Evolutionary conservation across 805 yeast species (phyloP), one percentile per base, ranked within the genome.

Genomic region (Myxozyma neotropica): DNA sequence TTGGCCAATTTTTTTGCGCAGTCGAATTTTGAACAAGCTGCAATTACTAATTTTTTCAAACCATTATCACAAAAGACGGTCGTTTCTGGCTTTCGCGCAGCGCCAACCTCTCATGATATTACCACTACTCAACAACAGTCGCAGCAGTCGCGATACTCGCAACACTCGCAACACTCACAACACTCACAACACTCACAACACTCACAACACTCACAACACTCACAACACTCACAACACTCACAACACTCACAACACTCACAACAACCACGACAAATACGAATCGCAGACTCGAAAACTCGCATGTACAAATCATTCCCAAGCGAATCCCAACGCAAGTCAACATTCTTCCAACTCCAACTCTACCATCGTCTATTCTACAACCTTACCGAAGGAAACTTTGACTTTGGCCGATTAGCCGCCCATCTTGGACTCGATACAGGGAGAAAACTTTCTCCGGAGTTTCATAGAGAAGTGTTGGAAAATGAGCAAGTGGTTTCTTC

Each of bases 281-380:
- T 64, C 4, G 33, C 58, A 1, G 67, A 64, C 52, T 46, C 43
- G 33, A 64, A 64, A 38, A 65, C 68, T 3, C 53, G 67, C 4
- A 12, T 12, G 6, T 35, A 19, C 17, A 43, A 54, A 24, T 21
- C 42, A 3, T 54, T 63, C 10, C 64, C 63, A 10, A 17, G 27
- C 15, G 55, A 51, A 21, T 51, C 68, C 1, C 68, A 65, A 42
- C 58, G 47, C 19, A 35, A 45, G 8, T 47, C 68, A 4, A 46
- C 60, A 2, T 53, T 57, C 29, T 53, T 27, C 36, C 68, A 65
- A 23, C 52, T 59, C 4, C 45, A 62, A 45, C 10, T 65, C 6
- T 65, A 65, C 49, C 40, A 38, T 43, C 21, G 48, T 1, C 44
- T 65, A 27, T 62, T 65, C 39, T 23, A 52, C 10, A 51, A 65